These are phyloP conservation scores for Psophocarpus tetragonolobus DNA, from an alignment of 306 rosid genomes.

Conservation along the genomic window DNA sequence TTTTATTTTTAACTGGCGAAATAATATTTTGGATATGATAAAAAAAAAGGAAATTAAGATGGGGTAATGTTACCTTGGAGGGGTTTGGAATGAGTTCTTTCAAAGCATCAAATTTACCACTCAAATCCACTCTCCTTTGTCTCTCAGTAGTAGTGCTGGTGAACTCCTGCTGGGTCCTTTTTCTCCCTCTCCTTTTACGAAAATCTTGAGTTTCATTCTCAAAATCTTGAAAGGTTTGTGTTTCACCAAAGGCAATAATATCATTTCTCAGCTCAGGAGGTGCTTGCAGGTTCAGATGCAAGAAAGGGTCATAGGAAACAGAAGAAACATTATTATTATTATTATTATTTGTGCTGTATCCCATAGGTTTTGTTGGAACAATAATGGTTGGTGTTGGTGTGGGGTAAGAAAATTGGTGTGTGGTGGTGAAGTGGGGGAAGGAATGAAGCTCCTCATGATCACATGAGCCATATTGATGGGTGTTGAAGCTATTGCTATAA, in stretches of 20 bases:
- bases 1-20: no score
- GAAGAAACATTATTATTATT: conserved; percentile 35
- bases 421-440: not conserved
- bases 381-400: conserved; percentile 50
- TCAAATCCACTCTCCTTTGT: conserved; percentile 61
- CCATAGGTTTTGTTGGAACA: not conserved
- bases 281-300: conserved; percentile 58
- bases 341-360: conserved; percentile 16
- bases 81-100: conserved; percentile 65
- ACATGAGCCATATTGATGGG: not conserved
- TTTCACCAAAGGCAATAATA: conserved; percentile 30
- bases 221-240: conserved; percentile 40
- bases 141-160: conserved; percentile 52
- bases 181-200: conserved; percentile 52
- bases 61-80: conserved; percentile 54
- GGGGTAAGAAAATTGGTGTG: conserved; percentile 24
- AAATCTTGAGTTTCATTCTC: conserved; percentile 51
- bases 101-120: conserved; percentile 48
- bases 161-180: conserved; percentile 49
- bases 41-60: no score
- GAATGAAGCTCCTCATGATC: not conserved
- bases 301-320: conserved; percentile 48
- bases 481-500: not conserved
- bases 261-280: conserved; percentile 50
- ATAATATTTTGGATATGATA: no score